These are phyloP conservation scores for Candida tallmaniae DNA, from an alignment of 805 yeast genomes.

Conservation along the genomic window DNA sequence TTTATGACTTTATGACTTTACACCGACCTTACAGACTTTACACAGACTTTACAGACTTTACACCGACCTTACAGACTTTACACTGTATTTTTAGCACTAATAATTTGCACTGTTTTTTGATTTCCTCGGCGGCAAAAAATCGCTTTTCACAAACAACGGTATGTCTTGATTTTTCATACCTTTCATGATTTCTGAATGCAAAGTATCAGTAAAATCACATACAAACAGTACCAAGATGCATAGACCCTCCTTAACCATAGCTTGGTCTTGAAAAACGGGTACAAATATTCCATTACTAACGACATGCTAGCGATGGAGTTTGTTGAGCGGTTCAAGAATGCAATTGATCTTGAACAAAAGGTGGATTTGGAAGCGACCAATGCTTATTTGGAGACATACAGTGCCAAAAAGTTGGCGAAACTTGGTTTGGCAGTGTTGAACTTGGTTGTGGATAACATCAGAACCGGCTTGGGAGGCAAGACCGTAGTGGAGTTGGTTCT, in stretches of 20 bases:
- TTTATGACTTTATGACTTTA: too few species aligned
- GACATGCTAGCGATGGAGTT: conserved; percentile 7
- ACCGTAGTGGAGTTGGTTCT: conserved; percentile 56
- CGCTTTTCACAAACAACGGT: conserved; percentile 2
- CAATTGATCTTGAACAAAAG: conserved; percentile 34
- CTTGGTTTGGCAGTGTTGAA: conserved; percentile 76
- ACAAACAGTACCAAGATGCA: conserved; percentile 22
- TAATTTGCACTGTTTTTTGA: too few species aligned
- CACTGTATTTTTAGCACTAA: too few species aligned
- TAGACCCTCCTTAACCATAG: conserved; percentile 12
- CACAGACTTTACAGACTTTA: too few species aligned
- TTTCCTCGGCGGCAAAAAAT: too few species aligned
- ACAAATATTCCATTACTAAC: conserved; percentile 15
- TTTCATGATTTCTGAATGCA: conserved; percentile 5
- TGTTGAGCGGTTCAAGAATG: conserved; percentile 19
- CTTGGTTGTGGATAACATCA: conserved; percentile 52
- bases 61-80: too few species aligned
- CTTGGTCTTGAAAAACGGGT: conserved; percentile 25
- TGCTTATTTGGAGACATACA: conserved; percentile 25
- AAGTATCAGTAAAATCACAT: conserved; percentile 4
- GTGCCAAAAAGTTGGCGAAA: conserved; percentile 63
- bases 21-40: too few species aligned
- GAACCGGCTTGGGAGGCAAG: conserved; percentile 80
- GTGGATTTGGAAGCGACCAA: conserved; percentile 32
- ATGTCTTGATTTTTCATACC: conserved; percentile 3